Evolutionary conservation across 192 early-diverging fungal species (phyloP), one percentile per base, ranked within the genome.

Genomic region (Linnemannia elongata): DNA sequence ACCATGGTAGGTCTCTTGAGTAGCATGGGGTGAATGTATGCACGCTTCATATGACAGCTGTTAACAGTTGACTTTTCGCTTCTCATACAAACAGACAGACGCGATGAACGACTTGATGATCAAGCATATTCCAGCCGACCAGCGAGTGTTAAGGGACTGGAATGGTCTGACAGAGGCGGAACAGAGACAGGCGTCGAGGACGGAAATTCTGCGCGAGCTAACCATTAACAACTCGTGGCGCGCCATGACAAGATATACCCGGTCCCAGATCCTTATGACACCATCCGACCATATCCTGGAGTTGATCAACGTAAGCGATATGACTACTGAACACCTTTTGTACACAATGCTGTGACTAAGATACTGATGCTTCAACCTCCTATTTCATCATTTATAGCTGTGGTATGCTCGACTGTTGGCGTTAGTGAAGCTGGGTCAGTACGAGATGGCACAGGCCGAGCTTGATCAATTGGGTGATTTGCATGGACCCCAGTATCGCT

Each of bases 351-450:
- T 52, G 18, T 52, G 17, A 20, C 49, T 52, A 15, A 18, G 0
- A 6, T 52, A 20, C 75, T 60, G 30, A 69, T 18, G 13, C 27
- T 6, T 30, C 38, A 1, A 5, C 74, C 27, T 44, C 33, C 4
- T 3, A 52, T 1, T 74, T 52, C 18, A 42, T 57, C 15, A 4
- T 77, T 13, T 69, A n/a, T 76, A 92, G 91, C 72, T 92, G 30
- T 92, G 92, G 92, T 88, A 92, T 70, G 85, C 87, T 5, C 85
- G 92, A 30, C 72, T 92, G 30, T 69, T 90, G 20, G 92, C 92
- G 6, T 73, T 92, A 12, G 79, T 75, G 18, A 89, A 92, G 49
- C 45, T 92, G 8, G 81, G 88, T 27, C 79, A 90, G 27, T 89
- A 90, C 74, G 89, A 91, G 60, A 85, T 92, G 73, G 92, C 92